Base-by-base conservation (phyloP, 2,329 filamentous ascomycete species). In the Aspergillus japonicus region DNA sequence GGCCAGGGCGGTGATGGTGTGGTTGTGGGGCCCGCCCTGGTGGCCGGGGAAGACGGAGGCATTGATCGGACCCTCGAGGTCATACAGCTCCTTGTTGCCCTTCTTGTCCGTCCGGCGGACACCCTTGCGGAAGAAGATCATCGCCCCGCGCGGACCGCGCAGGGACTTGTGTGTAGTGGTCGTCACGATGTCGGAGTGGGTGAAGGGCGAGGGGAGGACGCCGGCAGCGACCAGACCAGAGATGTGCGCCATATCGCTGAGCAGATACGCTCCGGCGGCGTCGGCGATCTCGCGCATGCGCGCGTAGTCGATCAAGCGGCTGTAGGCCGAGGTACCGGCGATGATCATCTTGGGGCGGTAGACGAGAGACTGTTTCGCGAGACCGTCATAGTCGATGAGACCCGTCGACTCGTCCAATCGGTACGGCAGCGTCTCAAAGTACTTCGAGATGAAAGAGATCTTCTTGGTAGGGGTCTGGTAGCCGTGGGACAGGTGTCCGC, bases 51-150 rank as follows among this genome's bases (percentile, higher is more conserved):
- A 99, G 77, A 99, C 95, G 59, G 95, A 98, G 79, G 96, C 93
- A 83, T 99, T 99, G 84, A 99, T 99, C 58, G 92, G 91, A 69
- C 88, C 87, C 83, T 99, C 95, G 35, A 99, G 87, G 73, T 99
- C 92, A 77, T 97, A 99, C 71, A 93, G 82, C 54, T 85, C 89
- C 83, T 94, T 86, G 81, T 96, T 94, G 72, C 92, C 92, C 62
- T 90, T 88, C 86, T 97, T 97, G 75, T 98, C 91, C 57, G 89
- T 89, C 72, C 89, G 92, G 73, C 94, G 90, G 63, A 97, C 89
- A 65, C 95, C 95, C 84, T 96, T 97, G 80, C 95, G 91, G 88
- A 93, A 99, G 87, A 99, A 99, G 82, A 99, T 99, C 95, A 99
- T 99, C 76, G 95, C 95, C 73, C 95, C 95, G 77, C 95, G 92